Base-by-base conservation (phyloP, 2,329 filamentous ascomycete species). In the Fusarium redolens region DNA sequence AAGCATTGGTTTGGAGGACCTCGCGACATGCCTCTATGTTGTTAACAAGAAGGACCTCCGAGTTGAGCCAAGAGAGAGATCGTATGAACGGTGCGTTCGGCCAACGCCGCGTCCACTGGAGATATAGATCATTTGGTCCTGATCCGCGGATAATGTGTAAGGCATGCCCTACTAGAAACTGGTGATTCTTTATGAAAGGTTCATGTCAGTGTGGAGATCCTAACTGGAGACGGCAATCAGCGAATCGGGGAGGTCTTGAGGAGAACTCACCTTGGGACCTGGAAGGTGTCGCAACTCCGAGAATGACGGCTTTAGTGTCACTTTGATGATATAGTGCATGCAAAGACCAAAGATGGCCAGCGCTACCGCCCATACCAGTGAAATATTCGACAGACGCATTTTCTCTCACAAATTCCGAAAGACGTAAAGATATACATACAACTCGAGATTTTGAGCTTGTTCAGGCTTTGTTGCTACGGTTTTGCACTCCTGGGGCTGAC, bases 51-150 rank as follows among this genome's bases (percentile, higher is more conserved):
- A 73, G 33, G 1, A 73, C 18, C 8, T 73, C 66, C 1, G 57
- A 52, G 14, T 73, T 73, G 2, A 73, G 25, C 66, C 70, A 73
- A 1, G 70, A 67, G 1, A 71, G 33, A 43, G 35, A 55, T 12
- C 66, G 30, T 30, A 73, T 63, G 17, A 73, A 73, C 1, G 70
- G 61, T 5, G 57, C 58, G 11, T 44, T 47, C 1, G 70, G 70
- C 70, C 61, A 73, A n/a, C 40, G 44, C 9, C 61, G 66, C 61
- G 50, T 63, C 70, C 70, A 73, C 8, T 59, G 31, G 7, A 72
- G 31, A 17, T 68, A 71, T 0, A 71, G 12, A 5, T 71, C 68
- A 20, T 72, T 68, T 4, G 63, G 68, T 4, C 68, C 68, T 4
- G 56, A 12, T 1, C 33, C 43, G 1, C 33, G 56, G 0, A 71